These are phyloP conservation scores for Neocucurbitaria cava DNA, from an alignment of 2,329 filamentous ascomycete genomes.

Conservation along the genomic window DNA sequence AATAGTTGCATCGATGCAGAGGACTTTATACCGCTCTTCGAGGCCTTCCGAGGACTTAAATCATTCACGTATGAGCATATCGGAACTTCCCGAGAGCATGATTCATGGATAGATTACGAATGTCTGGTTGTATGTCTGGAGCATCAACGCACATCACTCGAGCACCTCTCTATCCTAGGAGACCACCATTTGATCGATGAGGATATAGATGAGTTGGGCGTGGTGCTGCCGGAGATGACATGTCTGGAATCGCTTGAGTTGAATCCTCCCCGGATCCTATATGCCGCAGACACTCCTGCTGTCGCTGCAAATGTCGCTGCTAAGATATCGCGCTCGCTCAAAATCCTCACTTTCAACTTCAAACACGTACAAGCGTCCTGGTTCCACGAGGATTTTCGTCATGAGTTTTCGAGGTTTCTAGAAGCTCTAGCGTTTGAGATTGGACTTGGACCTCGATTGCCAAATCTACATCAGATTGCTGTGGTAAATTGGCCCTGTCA, in stretches of 20 bases:
- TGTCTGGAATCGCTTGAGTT: neutral
- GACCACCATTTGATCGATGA: neutral
- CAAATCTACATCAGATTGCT: neutral
- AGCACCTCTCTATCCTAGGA: neutral
- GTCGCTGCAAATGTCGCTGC: neutral
- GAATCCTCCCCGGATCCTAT: neutral
- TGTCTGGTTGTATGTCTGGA: neutral
- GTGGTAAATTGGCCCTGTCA: neutral
- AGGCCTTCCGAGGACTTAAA: conserved; percentile 1
- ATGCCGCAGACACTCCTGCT: neutral
- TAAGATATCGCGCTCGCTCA: neutral
- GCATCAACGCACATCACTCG: neutral
- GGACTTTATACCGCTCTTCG: neutral
- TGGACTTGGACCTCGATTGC: neutral
- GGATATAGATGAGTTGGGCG: neutral
- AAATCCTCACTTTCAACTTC: neutral
- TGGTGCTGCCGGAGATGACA: neutral
- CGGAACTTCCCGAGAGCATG: no score
- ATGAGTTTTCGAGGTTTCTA: neutral
- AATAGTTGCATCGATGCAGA: conserved; percentile 2
- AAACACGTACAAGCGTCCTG: no score
- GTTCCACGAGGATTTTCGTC: fast-evolving
- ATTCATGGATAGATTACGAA: neutral
- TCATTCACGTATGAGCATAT: conserved; percentile 11
- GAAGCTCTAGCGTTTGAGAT: neutral